These are phyloP conservation scores for Pseudoscleropodium purum DNA, from an alignment of 225 moss, liverwort and hornwort genomes.

Conservation along the genomic window DNA sequence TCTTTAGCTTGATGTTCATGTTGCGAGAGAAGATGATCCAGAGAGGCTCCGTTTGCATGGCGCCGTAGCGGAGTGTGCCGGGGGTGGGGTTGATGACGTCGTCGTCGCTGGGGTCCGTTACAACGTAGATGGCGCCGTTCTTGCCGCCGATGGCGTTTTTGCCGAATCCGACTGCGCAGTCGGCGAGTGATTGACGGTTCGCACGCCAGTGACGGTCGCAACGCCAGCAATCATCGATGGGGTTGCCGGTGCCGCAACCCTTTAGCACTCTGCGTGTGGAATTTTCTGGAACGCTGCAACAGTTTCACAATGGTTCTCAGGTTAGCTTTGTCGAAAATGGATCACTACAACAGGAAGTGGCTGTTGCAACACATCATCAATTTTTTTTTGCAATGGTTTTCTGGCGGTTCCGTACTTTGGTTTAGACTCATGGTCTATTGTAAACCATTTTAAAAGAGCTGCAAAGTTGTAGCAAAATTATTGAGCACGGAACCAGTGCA, in stretches of 20 bases:
- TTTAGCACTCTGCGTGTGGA: constrained; percentile 18
- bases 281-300: constrained; percentile 16
- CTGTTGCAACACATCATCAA: not conserved
- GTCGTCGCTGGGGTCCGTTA: constrained; percentile 41
- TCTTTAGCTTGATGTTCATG: constrained; percentile 50
- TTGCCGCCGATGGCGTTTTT: constrained; percentile 38
- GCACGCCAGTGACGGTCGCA: constrained; percentile 33
- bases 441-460: not conserved
- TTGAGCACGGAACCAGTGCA: not conserved
- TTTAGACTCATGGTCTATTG: not conserved
- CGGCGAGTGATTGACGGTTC: constrained; percentile 30
- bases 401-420: not conserved
- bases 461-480: not conserved
- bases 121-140: constrained; percentile 36
- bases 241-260: constrained; percentile 37
- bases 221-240: constrained; percentile 52
- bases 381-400: too few species aligned
- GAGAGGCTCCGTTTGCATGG: constrained; percentile 33
- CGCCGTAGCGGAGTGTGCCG: constrained; percentile 42
- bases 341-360: not conserved
- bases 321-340: not conserved
- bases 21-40: constrained; percentile 51
- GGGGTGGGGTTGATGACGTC: constrained; percentile 26
- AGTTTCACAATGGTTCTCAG: not conserved
- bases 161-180: constrained; percentile 44